These are phyloP conservation scores for Hyaloscypha bicolor DNA, from an alignment of 495 filamentous ascomycete genomes.

Conservation along the genomic window DNA sequence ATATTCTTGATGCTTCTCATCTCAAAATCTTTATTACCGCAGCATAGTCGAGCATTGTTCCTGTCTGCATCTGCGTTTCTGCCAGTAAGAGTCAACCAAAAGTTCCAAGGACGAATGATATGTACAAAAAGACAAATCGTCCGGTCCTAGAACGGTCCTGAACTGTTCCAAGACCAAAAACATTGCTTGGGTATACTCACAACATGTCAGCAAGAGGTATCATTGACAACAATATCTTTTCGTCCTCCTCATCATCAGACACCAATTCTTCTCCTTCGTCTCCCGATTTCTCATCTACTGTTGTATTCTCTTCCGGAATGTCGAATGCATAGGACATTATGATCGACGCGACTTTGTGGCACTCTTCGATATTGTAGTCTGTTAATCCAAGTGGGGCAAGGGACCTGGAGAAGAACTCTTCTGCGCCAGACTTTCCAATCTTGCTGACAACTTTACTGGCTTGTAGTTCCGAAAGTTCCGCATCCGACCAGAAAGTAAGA, in stretches of 20 bases:
- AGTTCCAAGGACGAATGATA: background rate
- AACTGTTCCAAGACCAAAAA: background rate
- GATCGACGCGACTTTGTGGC: slow-evolving; percentile 79
- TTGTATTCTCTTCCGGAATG: slow-evolving; percentile 49
- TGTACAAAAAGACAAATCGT: background rate
- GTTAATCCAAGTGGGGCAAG: slow-evolving; percentile 58
- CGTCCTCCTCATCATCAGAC: slow-evolving; percentile 64
- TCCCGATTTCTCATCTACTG: slow-evolving; percentile 52
- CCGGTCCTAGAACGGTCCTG: background rate
- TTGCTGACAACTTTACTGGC: slow-evolving; percentile 75
- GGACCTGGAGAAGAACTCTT: slow-evolving; percentile 63
- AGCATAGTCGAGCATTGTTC: slow-evolving; percentile 58
- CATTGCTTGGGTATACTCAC: background rate
- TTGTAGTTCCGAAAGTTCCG: slow-evolving; percentile 73
- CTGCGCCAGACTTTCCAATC: slow-evolving; percentile 74
- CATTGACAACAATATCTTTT: slow-evolving; percentile 72
- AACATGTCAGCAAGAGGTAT: slow-evolving; percentile 43
- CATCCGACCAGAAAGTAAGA: slow-evolving; percentile 83
- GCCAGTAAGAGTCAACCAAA: slow-evolving; percentile 43
- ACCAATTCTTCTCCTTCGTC: slow-evolving; percentile 65
- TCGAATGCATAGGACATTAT: slow-evolving; percentile 98
- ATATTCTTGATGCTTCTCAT: slow-evolving; percentile 53
- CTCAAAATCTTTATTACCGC: slow-evolving; percentile 32
- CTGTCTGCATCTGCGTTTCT: slow-evolving; percentile 86
- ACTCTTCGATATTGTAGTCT: slow-evolving; percentile 37